Base-by-base conservation (phyloP, 2,329 filamentous ascomycete genomes). In the Colletotrichum orchidophilum region DNA sequence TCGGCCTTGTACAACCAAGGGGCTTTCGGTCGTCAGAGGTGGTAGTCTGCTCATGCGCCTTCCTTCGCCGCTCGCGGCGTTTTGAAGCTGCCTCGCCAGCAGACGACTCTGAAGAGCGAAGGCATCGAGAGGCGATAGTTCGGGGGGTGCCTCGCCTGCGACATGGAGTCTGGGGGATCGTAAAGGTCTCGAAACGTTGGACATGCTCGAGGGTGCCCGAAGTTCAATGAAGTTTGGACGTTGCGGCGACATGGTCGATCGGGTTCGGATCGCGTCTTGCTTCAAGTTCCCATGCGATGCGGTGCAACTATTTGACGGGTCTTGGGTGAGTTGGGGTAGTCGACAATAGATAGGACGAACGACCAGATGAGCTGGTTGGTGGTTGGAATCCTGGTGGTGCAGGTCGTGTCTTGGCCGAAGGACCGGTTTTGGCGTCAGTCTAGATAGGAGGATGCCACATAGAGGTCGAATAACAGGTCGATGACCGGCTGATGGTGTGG, bases 91-190 rank as follows among this genome's bases (percentile, higher is more conserved):
- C 82, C 91, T 93, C 49, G 95, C 95, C 62, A 99, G 88, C 76
- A 97, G 84, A 69, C 96, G 92, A 76, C 95, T 97, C 79, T 98
- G 96, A 73, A 96, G 88, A 26, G 96, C 96, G 79, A 99, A 97
- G 58, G 96, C 96, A 86, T 99, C 96, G 74, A 99, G 88, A 12
- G 96, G 96, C 8, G 96, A 98, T 67, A 98, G 87, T 63, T 96
- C 93, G 5, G 96, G 96, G 24, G 96, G 96, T 1, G 93, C 88
- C 76, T 96, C 93, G 73, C 94, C 94, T 68, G 93, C 92, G 68
- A 93, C 87, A 80, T 95, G 92, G 70, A 94, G 84, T 73, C 93
- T 91, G 52, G 93, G 93, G n/a, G 93, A 95, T 74, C 87, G 86
- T 39, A 92, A 81, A n/a, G 89, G 87, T 65, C 86, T 87, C 21